Conservation (phyloP, 176 grass and related monocot genomes). For the Zea luxurians region DNA sequence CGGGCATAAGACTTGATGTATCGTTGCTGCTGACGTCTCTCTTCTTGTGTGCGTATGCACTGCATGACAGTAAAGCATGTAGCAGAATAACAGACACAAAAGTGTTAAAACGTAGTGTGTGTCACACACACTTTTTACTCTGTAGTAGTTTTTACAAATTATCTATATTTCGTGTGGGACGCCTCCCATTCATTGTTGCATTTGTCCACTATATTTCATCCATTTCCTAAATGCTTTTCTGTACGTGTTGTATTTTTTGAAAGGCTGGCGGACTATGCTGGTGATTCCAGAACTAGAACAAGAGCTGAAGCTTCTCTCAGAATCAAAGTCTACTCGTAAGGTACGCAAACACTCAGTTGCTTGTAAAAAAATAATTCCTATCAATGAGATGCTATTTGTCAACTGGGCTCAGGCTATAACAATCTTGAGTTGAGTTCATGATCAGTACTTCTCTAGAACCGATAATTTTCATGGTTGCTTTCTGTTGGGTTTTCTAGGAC, state of each 20-base stretch:
- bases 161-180: background rate
- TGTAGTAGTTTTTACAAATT: background rate
- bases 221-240: slow-evolving; percentile 36
- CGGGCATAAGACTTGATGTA: background rate
- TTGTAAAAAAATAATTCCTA: slow-evolving; percentile 8
- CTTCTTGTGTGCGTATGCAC: background rate
- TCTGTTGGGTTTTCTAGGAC: background rate
- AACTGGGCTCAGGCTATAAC: background rate
- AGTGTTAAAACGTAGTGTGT: background rate
- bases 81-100: background rate
- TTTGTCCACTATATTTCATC: slow-evolving; percentile 26
- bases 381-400: background rate
- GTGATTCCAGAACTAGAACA: slow-evolving; percentile 90
- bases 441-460: background rate
- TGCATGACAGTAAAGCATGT: background rate
- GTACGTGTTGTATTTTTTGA: background rate
- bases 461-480: background rate
- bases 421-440: background rate
- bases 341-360: slow-evolving; percentile 43
- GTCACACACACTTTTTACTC: background rate
- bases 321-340: slow-evolving; percentile 70
- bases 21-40: background rate
- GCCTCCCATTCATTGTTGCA: slow-evolving; percentile 8
- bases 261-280: slow-evolving; percentile 98
- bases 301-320: slow-evolving; percentile 79